These are phyloP conservation scores for Malus hybrid DNA, from an alignment of 331 rosid species.

Conservation along the genomic window DNA sequence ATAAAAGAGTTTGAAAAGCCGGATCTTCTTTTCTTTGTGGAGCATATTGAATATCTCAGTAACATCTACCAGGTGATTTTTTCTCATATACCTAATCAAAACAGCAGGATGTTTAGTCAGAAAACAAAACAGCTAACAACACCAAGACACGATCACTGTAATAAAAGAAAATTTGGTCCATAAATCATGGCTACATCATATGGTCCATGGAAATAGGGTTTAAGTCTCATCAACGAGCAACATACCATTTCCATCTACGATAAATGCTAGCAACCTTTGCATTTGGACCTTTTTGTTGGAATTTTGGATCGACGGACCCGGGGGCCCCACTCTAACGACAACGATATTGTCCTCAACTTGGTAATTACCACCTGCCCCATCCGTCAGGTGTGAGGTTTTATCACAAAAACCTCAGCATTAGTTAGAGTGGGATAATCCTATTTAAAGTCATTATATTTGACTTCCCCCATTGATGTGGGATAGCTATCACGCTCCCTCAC, in stretches of 20 bases:
- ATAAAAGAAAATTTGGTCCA: neutral
- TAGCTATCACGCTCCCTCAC: too few species aligned
- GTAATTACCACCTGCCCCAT: too few species aligned
- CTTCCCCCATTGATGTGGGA: too few species aligned
- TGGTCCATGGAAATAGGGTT: neutral
- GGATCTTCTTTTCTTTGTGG: slow-evolving; percentile 76
- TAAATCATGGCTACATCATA: neutral
- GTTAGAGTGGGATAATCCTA: too few species aligned
- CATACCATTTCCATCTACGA: neutral
- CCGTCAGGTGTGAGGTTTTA: too few species aligned
- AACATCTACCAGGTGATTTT: slow-evolving; percentile 67
- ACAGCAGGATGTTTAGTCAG: slow-evolving; percentile 7
- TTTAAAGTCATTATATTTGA: too few species aligned
- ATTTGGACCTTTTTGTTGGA: too few species aligned
- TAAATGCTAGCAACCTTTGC: too few species aligned
- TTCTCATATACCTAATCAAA: slow-evolving; percentile 45
- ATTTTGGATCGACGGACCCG: too few species aligned
- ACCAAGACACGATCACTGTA: neutral
- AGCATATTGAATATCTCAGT: slow-evolving; percentile 91
- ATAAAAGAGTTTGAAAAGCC: slow-evolving; percentile 80
- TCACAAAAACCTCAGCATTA: too few species aligned
- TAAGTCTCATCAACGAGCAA: neutral
- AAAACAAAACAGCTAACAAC: neutral
- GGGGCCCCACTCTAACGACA: too few species aligned
- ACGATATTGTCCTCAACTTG: too few species aligned